phyloP scores from a whole-genome alignment of 495 filamentous ascomycete genomes.

The Penicillium flavigenum region DNA sequence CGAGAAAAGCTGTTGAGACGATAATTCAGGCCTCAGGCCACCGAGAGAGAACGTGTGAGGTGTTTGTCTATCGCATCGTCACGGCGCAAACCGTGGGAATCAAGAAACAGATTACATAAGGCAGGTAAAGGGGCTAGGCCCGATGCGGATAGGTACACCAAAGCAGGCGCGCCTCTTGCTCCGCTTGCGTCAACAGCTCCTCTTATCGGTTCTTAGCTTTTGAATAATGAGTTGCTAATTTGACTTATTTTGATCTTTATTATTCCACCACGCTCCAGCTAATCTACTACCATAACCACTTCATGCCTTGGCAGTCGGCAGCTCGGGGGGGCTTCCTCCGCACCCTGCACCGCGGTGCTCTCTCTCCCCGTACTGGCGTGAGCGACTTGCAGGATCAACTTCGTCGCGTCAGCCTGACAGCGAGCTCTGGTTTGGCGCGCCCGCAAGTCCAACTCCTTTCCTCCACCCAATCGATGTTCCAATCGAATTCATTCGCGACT shows the following conservation, averaged over 20 bases:
- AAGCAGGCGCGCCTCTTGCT: conserved; percentile 25
- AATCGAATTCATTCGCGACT: conserved; percentile 31
- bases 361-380: conserved; percentile 30
- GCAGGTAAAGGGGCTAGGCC: conserved; percentile 17
- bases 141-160: conserved; percentile 29
- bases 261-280: not conserved
- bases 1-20: not conserved
- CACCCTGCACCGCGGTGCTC: conserved; percentile 28
- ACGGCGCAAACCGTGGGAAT: conserved; percentile 6
- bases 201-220: conserved; percentile 9
- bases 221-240: conserved; percentile 12
- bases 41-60: conserved; percentile 3
- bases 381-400: conserved; percentile 32
- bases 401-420: conserved; percentile 27
- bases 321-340: conserved; percentile 32
- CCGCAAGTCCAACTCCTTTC: conserved; percentile 12
- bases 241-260: not conserved
- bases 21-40: conserved; percentile 1
- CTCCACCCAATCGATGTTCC: conserved; percentile 18
- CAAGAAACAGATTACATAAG: conserved; percentile 19
- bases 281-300: not conserved
- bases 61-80: conserved; percentile 6
- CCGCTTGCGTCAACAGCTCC: conserved; percentile 35
- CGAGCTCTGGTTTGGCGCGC: conserved; percentile 14
- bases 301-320: conserved; percentile 37